Conservation (phyloP, 1,284 basidiomycete genomes). For the Marasmius tenuissimus region DNA sequence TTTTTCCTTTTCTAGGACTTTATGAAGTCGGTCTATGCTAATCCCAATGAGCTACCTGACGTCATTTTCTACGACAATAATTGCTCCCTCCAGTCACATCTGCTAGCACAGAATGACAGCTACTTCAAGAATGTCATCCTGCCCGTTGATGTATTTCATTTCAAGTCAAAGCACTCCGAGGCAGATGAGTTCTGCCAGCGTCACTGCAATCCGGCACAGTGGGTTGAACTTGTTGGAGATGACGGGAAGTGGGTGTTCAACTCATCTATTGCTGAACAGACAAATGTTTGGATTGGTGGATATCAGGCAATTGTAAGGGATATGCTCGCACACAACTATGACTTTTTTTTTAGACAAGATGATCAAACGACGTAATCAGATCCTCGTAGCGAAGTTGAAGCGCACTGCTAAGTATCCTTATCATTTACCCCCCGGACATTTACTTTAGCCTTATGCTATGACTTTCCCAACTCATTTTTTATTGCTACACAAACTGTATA, state of each 20-base stretch:
- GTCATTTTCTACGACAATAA: constrained; percentile 38
- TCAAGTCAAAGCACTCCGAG: constrained; percentile 36
- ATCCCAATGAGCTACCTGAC: constrained; percentile 17
- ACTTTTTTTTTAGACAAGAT: constrained; percentile 40
- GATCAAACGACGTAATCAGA: constrained; percentile 28
- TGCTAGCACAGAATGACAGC: constrained; percentile 17
- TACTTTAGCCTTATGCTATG: neutral
- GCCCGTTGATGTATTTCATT: constrained; percentile 42
- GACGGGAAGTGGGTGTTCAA: constrained; percentile 31
- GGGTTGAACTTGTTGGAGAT: constrained; percentile 26
- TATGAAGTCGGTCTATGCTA: neutral
- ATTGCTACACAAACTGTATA: too few species aligned
- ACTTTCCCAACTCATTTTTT: too few species aligned
- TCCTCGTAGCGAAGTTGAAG: constrained; percentile 16
- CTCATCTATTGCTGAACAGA: constrained; percentile 29
- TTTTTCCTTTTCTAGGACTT: neutral
- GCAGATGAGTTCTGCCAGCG: constrained; percentile 31
- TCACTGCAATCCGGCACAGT: constrained; percentile 35
- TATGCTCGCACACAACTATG: constrained; percentile 25
- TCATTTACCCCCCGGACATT: neutral
- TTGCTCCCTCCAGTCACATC: constrained; percentile 26
- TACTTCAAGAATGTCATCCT: constrained; percentile 27
- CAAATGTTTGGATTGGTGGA: constrained; percentile 32
- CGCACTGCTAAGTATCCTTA: neutral
- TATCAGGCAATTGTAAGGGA: constrained; percentile 29